Percentiles rank a stretch among this genome's conserved stretches.
Evolutionary conservation across 2,329 filamentous ascomycete genomes (phyloP).

Genomic region (Blumeria graminis): DNA sequence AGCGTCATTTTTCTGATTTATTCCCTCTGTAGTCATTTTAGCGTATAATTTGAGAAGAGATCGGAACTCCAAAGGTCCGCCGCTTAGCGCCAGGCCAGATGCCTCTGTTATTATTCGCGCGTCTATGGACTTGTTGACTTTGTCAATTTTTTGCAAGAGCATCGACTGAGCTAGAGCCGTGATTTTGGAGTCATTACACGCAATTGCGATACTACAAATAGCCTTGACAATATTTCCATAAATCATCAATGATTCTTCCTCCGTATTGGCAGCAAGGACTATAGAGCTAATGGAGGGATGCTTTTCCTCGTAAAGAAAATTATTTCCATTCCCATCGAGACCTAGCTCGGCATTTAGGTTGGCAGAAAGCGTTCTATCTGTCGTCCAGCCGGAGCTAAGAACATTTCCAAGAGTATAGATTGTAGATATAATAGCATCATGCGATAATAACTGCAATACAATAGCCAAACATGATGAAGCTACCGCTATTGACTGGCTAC

Average conservation of each 20-base stretch:
- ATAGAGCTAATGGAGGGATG: conserved; percentile 51
- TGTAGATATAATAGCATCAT: conserved; percentile 84
- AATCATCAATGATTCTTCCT: conserved; percentile 54
- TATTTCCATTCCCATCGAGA: conserved; percentile 21
- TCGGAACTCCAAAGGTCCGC: conserved; percentile 61
- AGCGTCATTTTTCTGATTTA: conserved; percentile 40
- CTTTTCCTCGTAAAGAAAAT: conserved; percentile 26
- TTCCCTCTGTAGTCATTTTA: conserved; percentile 47
- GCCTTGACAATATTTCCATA: conserved; percentile 86
- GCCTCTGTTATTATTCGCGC: conserved; percentile 66
- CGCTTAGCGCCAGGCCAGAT: conserved; percentile 51
- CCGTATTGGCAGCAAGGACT: conserved; percentile 48
- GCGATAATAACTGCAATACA: conserved; percentile 58
- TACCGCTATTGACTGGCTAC: conserved; percentile 41
- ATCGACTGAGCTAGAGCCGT: conserved; percentile 83
- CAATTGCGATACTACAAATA: conserved; percentile 69
- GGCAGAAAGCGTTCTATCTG: conserved; percentile 20
- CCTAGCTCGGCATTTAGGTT: conserved; percentile 28
- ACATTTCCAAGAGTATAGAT: conserved; percentile 93
- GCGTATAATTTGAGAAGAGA: conserved; percentile 66
- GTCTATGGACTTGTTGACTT: conserved; percentile 59
- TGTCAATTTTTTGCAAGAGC: conserved; percentile 83
- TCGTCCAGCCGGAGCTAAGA: conserved; percentile 43
- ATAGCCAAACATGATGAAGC: conserved; percentile 71
- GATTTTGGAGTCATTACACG: conserved; percentile 71